Evolutionary conservation across 108 stramenopile genomes (phyloP).

Genomic region (Conticribra weissflogii): DNA sequence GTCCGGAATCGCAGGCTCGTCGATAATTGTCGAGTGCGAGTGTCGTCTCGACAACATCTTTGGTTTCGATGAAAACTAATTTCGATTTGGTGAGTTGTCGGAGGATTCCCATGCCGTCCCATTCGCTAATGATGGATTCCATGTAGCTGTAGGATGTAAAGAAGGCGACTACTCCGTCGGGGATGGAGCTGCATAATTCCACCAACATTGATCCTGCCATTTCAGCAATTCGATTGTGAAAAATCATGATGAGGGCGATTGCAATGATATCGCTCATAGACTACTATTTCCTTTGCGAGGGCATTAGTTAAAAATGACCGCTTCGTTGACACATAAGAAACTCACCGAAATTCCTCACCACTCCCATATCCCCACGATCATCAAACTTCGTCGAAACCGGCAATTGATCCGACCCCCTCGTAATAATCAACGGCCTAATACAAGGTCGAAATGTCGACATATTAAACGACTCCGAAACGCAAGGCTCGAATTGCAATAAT

Average conservation of each 20-base stretch:
- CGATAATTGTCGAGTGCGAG: constrained; percentile 97
- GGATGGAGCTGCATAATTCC: constrained; percentile 88
- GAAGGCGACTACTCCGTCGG: constrained; percentile 97
- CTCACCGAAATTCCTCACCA: constrained; percentile 90
- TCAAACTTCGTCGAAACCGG: constrained; percentile 90
- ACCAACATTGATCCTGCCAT: constrained; percentile 91
- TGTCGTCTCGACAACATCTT: constrained; percentile 99
- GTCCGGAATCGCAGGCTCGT: constrained; percentile 96
- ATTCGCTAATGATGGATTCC: constrained; percentile 93
- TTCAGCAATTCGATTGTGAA: too few relatives aligned
- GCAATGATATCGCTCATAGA: too few relatives aligned
- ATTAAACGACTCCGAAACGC: constrained; percentile 90
- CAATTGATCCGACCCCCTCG: constrained; percentile 92
- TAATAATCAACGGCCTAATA: constrained; percentile 96
- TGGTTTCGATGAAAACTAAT: constrained; percentile 98
- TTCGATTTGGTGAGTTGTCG: constrained; percentile 92
- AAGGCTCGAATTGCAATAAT: constrained; percentile 96
- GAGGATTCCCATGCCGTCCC: constrained; percentile 94
- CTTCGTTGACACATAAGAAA: neutral
- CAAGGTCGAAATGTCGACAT: constrained; percentile 99
- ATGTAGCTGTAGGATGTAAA: constrained; percentile 99
- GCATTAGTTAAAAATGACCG: too few relatives aligned
- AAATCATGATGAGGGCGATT: too few relatives aligned
- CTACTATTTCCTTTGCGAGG: too few relatives aligned
- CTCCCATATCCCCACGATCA: constrained; percentile 90